Evolutionary conservation across 176 grass and related monocot genomes (phyloP), one percentile per base, ranked within the genome.

Genomic region (Carex myosuroides): DNA sequence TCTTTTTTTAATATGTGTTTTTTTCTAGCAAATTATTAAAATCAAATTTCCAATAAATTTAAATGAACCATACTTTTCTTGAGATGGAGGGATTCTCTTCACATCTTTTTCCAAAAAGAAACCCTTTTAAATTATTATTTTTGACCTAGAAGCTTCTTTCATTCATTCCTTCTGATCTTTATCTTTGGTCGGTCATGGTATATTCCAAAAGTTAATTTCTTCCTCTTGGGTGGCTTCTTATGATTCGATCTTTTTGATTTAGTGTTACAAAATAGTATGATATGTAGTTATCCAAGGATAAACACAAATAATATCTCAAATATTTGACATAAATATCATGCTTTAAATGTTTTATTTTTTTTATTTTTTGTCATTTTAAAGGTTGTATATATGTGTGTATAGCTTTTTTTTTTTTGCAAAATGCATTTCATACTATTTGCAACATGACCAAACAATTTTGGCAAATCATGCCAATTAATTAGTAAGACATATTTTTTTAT

Each of bases 51-150:
- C 48, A 76, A 55, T 26, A 48, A 76, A 56, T 32, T 55, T 56
- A 2, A 13, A 30, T 56, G 50, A 77, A 77, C 50, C 50, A 71
- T 88, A 79, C 82, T 87, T 94, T 91, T 76, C 87, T 91, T 91
- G 64, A 71, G 65, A 48, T 5, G 66, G 81, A 81, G 73, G 59
- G 79, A 87, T 91, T 85, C 89, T 68, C 50, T 9, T 85, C 60
- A 64, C 80, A 83, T 84, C 13, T 13, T 86, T 65, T 81, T 85
- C 79, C 48, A 37, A 71, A 58, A 73, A 85, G 84, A 87, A 63
- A 68, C 39, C 24, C 53, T 60, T 32, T 66, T 90, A 82, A 8
- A 18, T 85, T 85, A 64, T 11, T 11, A 50, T 11, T 83, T 72
- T 83, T 42, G 79, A 85, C 53, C 68, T 52, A 73, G 70, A 50